Conservation (phyloP, 148 eudicot genomes). For the Bassia scoparia region DNA sequence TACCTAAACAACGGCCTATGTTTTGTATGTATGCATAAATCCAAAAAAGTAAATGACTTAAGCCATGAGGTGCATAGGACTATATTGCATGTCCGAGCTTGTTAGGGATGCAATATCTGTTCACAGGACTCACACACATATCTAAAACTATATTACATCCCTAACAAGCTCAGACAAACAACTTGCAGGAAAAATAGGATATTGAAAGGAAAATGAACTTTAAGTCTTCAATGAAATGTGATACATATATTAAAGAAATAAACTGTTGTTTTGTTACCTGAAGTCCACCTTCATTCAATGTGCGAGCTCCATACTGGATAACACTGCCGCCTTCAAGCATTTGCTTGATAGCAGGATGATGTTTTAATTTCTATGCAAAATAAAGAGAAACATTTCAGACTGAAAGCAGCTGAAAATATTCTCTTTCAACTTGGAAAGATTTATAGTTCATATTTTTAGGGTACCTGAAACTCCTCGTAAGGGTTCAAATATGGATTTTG, state of each 20-base stretch:
- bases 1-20: not conserved
- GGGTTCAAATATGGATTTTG: slow-evolving; percentile 83
- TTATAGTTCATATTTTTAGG: not conserved
- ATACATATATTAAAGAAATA: not conserved
- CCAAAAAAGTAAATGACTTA: too few relatives aligned
- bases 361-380: slow-evolving; percentile 66
- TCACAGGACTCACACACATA: too few relatives aligned
- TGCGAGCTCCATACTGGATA: slow-evolving; percentile 93
- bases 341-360: slow-evolving; percentile 73
- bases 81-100: too few relatives aligned
- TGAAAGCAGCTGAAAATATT: not conserved
- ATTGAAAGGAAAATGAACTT: not conserved
- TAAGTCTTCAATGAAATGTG: too few relatives aligned
- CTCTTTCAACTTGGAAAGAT: not conserved
- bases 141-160: too few relatives aligned
- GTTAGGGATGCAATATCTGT: too few relatives aligned
- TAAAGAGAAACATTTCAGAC: slow-evolving; percentile 8
- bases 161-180: not conserved
- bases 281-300: slow-evolving; percentile 94
- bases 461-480: slow-evolving; percentile 94
- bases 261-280: slow-evolving; percentile 50
- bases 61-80: too few relatives aligned
- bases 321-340: slow-evolving; percentile 91
- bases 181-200: not conserved
- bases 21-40: too few relatives aligned